Percentiles rank a stretch among this genome's conserved stretches.
phyloP scores from a whole-genome alignment of 257 asterid genomes.

The Gentiana dahurica region DNA sequence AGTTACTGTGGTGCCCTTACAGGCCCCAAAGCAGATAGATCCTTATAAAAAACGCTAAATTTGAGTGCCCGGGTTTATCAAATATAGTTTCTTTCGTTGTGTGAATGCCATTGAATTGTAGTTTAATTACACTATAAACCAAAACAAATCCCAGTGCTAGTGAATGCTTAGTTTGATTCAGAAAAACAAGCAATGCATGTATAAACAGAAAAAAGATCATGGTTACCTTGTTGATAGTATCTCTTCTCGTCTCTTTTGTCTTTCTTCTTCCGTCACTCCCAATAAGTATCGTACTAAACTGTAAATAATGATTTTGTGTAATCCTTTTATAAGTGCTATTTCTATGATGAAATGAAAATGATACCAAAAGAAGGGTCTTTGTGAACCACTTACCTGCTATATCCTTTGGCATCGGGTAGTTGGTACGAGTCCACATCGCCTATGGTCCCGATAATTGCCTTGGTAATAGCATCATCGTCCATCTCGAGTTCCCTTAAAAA shows the following conservation, averaged over 20 bases:
- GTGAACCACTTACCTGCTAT: constrained; percentile 54
- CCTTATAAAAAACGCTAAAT: no score
- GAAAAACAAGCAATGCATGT: background rate
- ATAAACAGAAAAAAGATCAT: background rate
- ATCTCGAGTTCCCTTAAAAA: constrained; percentile 78
- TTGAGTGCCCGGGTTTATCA: no score
- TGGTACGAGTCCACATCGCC: constrained; percentile 95
- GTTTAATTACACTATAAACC: no score
- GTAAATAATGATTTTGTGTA: constrained; percentile 9
- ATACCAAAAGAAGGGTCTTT: background rate
- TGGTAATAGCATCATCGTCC: constrained; percentile 86
- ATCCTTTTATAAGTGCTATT: no score
- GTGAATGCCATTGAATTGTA: no score
- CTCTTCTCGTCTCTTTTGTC: constrained; percentile 82
- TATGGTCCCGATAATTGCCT: constrained; percentile 95
- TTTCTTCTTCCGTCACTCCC: constrained; percentile 88
- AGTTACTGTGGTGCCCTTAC: no score
- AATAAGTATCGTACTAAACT: constrained; percentile 76
- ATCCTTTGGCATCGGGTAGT: constrained; percentile 98
- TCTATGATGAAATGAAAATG: no score
- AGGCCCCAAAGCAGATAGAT: no score
- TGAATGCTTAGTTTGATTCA: no score
- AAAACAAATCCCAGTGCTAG: no score
- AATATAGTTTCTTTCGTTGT: background rate
- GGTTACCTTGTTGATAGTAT: constrained; percentile 80